Base-by-base conservation (phyloP, 768 basidiomycete genomes). In the Boletus pseudopeckii region DNA sequence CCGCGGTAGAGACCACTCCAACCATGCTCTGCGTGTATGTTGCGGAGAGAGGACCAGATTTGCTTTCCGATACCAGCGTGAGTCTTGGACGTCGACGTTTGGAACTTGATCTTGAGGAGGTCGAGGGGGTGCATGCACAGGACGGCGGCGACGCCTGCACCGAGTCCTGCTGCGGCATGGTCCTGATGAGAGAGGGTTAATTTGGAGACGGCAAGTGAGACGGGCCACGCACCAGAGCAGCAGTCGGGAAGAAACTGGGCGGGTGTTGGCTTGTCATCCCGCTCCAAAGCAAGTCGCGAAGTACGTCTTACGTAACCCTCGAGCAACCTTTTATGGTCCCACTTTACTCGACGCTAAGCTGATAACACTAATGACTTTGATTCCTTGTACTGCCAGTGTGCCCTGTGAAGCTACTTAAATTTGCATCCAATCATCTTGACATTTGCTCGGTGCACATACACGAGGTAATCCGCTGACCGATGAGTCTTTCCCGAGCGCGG, bases 91-190 rank as follows among this genome's bases (percentile, higher is more conserved):
- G 89, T 95, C 20, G 86, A 83, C 7, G 97, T 90, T 72, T 98
- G 97, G 48, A 93, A 84, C 66, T 92, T 88, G 67, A 97, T 80
- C 74, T 98, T 98, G 71, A 99, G 79, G 11, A 98, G 80, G 72
- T 99, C 97, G 33, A 99, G 80, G 7, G 97, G 97, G 69, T 98
- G 94, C 92, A 98, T 95, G 72, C 91, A 91, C 30, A 98, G 77
- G 45, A 94, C 93, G 34, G 92, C 90, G 63, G 88, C 86, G 60
- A 92, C 84, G 53, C 97, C 97, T 37, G 97, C 95, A 47, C 90
- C 88, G 48, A 98, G 81, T 52, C 97, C 97, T 41, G 93, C 92
- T 49, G 85, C 84, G 32, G 96, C 94, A 85, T 98, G 94, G 72
- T 98, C 97, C 92, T 96, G 61, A 14, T 96, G 61, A 14, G 36